Conservation (phyloP, 371 early-diverging fungal genomes). For the Actinomortierella ambigua region DNA sequence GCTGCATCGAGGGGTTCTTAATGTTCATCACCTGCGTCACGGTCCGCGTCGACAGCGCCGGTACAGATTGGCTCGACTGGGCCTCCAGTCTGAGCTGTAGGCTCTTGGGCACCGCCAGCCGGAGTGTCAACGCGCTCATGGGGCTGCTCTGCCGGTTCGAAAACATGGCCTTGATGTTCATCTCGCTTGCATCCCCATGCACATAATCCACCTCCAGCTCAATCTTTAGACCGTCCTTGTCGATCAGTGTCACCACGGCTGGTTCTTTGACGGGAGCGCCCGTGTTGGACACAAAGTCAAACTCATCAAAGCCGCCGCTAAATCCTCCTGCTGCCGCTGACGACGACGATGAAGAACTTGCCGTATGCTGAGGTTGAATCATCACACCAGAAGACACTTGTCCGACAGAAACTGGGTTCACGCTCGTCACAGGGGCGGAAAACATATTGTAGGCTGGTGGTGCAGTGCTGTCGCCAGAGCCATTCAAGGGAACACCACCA, state of each 20-base stretch:
- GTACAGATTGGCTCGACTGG: slow-evolving; percentile 57
- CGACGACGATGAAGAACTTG: slow-evolving; percentile 12
- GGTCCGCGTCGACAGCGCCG: slow-evolving; percentile 60
- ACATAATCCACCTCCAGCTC: slow-evolving; percentile 46
- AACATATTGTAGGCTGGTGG: slow-evolving; percentile 5
- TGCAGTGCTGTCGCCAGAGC: slow-evolving; percentile 8
- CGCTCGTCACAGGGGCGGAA: no score
- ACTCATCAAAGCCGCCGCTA: slow-evolving; percentile 36
- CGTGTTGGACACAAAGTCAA: slow-evolving; percentile 42
- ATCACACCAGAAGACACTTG: slow-evolving; percentile 5
- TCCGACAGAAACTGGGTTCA: background rate
- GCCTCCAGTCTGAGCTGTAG: slow-evolving; percentile 72
- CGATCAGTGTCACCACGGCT: slow-evolving; percentile 53
- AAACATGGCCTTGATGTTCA: slow-evolving; percentile 50
- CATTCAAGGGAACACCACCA: slow-evolving; percentile 1
- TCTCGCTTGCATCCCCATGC: slow-evolving; percentile 13
- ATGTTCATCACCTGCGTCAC: slow-evolving; percentile 62
- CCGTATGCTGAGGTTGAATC: slow-evolving; percentile 11
- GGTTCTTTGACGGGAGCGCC: slow-evolving; percentile 21
- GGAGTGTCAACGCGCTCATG: slow-evolving; percentile 55
- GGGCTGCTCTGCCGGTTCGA: slow-evolving; percentile 57
- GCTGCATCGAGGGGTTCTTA: slow-evolving; percentile 60
- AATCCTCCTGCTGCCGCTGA: slow-evolving; percentile 9
- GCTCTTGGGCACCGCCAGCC: slow-evolving; percentile 62
- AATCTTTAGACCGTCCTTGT: slow-evolving; percentile 68